Percentiles rank a stretch among this genome's conserved stretches.
phyloP scores from a whole-genome alignment of 2,329 filamentous ascomycete species.

The Pyrenochaeta sp. region DNA sequence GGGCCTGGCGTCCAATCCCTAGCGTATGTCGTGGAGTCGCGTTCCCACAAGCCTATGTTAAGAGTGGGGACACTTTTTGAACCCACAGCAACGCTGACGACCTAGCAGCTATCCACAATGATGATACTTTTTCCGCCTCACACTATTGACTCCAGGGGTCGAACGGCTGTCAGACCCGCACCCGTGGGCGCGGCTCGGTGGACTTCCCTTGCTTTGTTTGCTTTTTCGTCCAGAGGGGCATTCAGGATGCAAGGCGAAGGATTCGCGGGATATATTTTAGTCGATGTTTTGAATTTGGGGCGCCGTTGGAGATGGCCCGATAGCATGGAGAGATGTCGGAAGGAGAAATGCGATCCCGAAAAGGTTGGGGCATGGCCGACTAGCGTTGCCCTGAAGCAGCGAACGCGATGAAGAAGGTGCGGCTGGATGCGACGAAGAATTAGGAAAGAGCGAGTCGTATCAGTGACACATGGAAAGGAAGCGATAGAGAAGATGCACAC shows the following conservation, averaged over 20 bases:
- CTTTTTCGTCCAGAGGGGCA: neutral
- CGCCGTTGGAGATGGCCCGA: neutral
- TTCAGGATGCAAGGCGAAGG: neutral
- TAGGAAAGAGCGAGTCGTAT: too few relatives aligned
- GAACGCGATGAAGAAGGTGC: neutral
- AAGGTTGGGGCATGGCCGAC: neutral
- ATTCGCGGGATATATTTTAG: neutral
- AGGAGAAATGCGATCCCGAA: neutral
- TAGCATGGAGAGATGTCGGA: neutral
- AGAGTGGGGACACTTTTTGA: neutral
- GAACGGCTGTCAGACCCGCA: neutral
- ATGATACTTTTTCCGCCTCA: too few relatives aligned
- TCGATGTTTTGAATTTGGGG: too few relatives aligned
- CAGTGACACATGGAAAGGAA: too few relatives aligned
- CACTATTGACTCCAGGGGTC: neutral
- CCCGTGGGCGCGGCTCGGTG: slow-evolving; percentile 3
- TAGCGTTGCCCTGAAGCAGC: neutral
- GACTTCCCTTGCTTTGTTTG: neutral
- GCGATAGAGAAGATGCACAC: neutral
- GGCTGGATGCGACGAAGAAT: too few relatives aligned
- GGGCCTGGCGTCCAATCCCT: neutral
- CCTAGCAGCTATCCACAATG: too few relatives aligned
- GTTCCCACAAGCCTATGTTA: too few relatives aligned
- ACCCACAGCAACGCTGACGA: too few relatives aligned
- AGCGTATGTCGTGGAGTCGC: too few relatives aligned